Conservation (phyloP, 768 basidiomycete genomes). For the Suillus spraguei region DNA sequence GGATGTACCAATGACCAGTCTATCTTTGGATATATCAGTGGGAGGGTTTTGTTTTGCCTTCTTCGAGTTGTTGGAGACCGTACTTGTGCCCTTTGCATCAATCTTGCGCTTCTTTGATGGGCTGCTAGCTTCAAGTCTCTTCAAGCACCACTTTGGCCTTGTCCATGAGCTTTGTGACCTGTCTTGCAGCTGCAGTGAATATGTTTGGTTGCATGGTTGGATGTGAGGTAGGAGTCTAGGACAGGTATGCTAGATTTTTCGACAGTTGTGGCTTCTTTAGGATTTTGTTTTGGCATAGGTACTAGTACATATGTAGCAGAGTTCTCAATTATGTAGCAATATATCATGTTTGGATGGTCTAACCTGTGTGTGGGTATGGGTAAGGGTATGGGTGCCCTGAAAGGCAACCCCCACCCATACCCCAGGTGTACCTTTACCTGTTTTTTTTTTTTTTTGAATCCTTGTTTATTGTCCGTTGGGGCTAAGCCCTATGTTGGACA, state of each 20-base stretch:
- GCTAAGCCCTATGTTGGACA: too few relatives aligned
- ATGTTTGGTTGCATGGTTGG: slow-evolving; percentile 2
- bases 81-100: background rate
- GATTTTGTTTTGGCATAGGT: background rate
- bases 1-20: too few relatives aligned
- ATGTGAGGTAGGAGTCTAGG: background rate
- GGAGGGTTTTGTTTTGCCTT: background rate
- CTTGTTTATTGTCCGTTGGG: too few relatives aligned
- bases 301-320: slow-evolving; percentile 4
- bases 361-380: background rate
- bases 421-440: slow-evolving; percentile 4
- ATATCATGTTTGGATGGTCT: background rate
- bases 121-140: background rate
- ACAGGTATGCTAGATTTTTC: background rate
- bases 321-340: background rate
- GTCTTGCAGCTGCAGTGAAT: background rate
- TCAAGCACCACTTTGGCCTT: background rate
- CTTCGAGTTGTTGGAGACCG: background rate
- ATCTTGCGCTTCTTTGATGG: background rate
- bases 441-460: too few relatives aligned
- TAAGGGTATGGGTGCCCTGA: background rate
- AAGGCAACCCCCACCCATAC: slow-evolving; percentile 4
- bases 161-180: background rate
- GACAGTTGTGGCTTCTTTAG: slow-evolving; percentile 3
- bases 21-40: background rate